Percentiles rank a stretch among this genome's conserved stretches.
phyloP scores from a whole-genome alignment of 129 eudicot species.

The Saposhnikovia divaricata region DNA sequence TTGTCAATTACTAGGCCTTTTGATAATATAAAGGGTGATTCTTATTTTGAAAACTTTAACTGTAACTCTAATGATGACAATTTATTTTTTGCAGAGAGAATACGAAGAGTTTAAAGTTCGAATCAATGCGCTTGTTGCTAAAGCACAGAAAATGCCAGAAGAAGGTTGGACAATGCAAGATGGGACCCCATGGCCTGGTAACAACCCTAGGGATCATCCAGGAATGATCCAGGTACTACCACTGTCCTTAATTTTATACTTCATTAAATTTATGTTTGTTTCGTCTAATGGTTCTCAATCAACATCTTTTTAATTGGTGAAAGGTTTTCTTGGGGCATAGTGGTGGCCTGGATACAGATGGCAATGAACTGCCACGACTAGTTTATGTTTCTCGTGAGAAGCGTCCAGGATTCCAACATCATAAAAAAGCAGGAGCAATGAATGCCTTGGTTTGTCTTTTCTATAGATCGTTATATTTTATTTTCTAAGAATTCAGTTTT shows the following conservation, averaged over 20 bases:
- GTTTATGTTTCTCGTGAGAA: slow-evolving; percentile 97
- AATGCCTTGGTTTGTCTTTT: slow-evolving; percentile 70
- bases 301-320: slow-evolving; percentile 4
- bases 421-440: slow-evolving; percentile 98
- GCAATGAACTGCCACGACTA: slow-evolving; percentile 76
- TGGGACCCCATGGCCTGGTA: slow-evolving; percentile 92
- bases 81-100: slow-evolving; percentile 40
- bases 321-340: slow-evolving; percentile 89
- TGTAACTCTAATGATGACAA: not conserved
- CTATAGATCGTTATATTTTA: not conserved
- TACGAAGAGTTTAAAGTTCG: slow-evolving; percentile 58
- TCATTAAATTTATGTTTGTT: not conserved
- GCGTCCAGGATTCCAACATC: slow-evolving; percentile 92
- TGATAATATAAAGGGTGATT: not conserved
- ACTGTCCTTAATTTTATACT: not conserved
- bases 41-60: not conserved
- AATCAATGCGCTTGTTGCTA: slow-evolving; percentile 64
- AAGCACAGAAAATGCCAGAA: slow-evolving; percentile 79
- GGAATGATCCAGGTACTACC: slow-evolving; percentile 82
- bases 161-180: slow-evolving; percentile 98
- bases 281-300: not conserved
- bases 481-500: not conserved
- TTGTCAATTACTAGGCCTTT: not conserved
- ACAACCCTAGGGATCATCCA: slow-evolving; percentile 82
- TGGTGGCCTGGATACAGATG: slow-evolving; percentile 85